Percentiles rank a stretch among this genome's conserved stretches.
phyloP scores from a whole-genome alignment of 345 rosid species.

The Salix koriyanagi region DNA sequence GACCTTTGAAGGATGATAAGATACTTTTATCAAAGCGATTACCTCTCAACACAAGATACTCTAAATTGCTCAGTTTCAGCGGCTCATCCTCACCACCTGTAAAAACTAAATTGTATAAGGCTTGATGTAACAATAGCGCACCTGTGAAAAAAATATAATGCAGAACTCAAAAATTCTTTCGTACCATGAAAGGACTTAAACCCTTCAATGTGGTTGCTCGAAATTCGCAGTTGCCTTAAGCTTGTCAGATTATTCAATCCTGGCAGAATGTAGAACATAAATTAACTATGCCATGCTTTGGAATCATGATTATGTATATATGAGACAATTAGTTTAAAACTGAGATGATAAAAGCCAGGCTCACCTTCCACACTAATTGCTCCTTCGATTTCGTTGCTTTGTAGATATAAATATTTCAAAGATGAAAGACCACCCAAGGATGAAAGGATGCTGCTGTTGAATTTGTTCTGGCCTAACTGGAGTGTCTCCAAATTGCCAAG shows the following conservation, averaged over 20 bases:
- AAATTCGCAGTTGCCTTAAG: background rate
- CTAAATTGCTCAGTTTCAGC: background rate
- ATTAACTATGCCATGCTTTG: no score
- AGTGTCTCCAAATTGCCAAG: background rate
- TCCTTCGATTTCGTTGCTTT: background rate
- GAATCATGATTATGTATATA: no score
- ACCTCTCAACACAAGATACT: background rate
- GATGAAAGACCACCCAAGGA: slow-evolving; percentile 1
- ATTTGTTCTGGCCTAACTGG: background rate
- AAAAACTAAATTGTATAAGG: background rate
- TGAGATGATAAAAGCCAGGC: background rate
- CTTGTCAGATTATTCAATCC: no score
- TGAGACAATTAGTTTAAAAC: no score
- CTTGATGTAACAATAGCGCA: no score
- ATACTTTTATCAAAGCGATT: background rate
- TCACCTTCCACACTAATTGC: background rate
- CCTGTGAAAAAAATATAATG: background rate
- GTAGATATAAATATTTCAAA: background rate
- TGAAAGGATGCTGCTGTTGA: background rate
- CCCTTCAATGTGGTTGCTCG: background rate
- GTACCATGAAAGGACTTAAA: background rate
- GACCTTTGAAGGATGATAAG: background rate
- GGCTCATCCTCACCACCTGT: no score
- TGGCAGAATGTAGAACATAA: no score
- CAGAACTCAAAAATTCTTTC: background rate